Evolutionary conservation across 2,329 filamentous ascomycete genomes (phyloP), one percentile per base, ranked within the genome.

Genomic region (Colletotrichum sp.): DNA sequence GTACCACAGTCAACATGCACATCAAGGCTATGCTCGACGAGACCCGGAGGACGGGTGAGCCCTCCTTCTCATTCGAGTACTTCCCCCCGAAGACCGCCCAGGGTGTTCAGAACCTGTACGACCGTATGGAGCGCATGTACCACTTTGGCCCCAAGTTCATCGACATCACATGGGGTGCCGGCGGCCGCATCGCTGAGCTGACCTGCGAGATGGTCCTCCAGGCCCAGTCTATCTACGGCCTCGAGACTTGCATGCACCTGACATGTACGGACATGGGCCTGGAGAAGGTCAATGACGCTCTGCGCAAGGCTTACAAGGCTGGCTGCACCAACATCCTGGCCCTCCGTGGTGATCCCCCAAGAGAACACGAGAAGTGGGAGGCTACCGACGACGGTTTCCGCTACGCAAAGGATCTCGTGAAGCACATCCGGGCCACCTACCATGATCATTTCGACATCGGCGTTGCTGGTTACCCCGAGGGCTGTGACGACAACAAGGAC

Each of bases 61-160:
- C 96, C 74, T 97, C 96, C 83, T 98, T 98, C 90, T 99, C 97
- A 76, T 99, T 99, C 89, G 97, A 99, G 86, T 99, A 98, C 90
- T 99, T 99, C 87, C 97, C 97, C 68, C 97, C 97, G 52, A 99
- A 99, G 89, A 99, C 97, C 9, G 94, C 95, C 13, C 95, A 97
- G 87, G 97, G 97, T 90, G 96, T 99, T 15, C 97, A 99, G 88
- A 99, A 99, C 85, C 93, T 99, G 75, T 99, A 99, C 90, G 97
- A 99, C 81, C 95, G 97, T 80, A 99, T 99, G 95, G 97, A 99
- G 87, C 96, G 96, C 87, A 99, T 99, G 97, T 96, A 98, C 86
- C 92, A 94, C 82, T 92, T 98, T 78, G 97, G 96, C 3, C 97
- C 96, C 78, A 94, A 96, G 82, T 99, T 99, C 88, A 96, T 99